These are phyloP conservation scores for Aspergillus fumigatiaffinis DNA, from an alignment of 2,329 filamentous ascomycete species.

Conservation along the genomic window DNA sequence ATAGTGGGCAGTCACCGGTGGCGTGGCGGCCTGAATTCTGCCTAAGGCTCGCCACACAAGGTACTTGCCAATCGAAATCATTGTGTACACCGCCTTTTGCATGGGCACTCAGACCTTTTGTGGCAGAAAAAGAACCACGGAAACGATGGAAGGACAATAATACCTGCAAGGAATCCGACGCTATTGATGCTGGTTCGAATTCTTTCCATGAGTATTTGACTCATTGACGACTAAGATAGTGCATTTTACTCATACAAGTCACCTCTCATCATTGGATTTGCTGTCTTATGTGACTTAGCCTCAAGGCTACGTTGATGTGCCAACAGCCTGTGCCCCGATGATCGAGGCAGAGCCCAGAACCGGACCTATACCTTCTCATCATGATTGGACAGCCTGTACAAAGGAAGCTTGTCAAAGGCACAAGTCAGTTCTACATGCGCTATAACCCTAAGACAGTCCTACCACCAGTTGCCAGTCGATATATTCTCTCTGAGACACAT, in stretches of 20 bases:
- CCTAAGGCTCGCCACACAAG: slow-evolving; percentile 22
- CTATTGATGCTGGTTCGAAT: neutral
- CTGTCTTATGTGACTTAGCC: neutral
- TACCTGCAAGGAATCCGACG: neutral
- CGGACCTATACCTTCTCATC: neutral
- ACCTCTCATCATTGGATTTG: neutral
- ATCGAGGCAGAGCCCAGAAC: neutral
- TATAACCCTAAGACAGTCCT: slow-evolving; percentile 21
- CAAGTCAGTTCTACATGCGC: slow-evolving; percentile 20
- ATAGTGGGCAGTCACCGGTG: slow-evolving; percentile 13
- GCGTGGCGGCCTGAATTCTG: slow-evolving; percentile 24
- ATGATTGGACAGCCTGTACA: neutral
- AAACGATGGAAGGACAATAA: neutral
- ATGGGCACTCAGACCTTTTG: neutral
- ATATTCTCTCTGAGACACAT: slow-evolving; percentile 25
- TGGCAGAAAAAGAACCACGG: slow-evolving; percentile 6
- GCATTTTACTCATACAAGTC: neutral
- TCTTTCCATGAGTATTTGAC: neutral
- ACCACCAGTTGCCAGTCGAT: slow-evolving; percentile 28
- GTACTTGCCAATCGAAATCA: slow-evolving; percentile 7
- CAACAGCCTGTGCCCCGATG: neutral
- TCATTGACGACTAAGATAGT: neutral
- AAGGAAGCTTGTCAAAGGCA: slow-evolving; percentile 15
- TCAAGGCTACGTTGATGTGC: neutral
- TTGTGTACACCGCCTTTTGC: slow-evolving; percentile 10